Evolutionary conservation across 352 stramenopile genomes (phyloP).

Genomic region (Pythium phragmitis): DNA sequence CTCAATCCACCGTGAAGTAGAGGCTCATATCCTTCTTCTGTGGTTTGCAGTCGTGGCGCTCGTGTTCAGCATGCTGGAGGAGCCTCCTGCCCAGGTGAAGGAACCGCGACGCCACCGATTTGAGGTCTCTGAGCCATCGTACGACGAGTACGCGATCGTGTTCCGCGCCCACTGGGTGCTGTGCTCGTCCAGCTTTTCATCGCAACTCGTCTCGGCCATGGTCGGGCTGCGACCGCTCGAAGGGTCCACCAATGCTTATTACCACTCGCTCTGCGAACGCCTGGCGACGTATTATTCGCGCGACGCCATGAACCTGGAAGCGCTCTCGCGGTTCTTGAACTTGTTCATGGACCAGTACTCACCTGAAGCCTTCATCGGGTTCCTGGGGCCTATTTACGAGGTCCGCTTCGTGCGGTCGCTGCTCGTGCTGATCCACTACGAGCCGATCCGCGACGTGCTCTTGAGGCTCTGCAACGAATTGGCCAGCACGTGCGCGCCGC

Average conservation of each 20-base stretch:
- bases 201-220: constrained; percentile 62
- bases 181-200: constrained; percentile 54
- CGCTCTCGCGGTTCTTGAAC: constrained; percentile 53
- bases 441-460: constrained; percentile 60
- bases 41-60: constrained; percentile 37
- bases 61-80: constrained; percentile 49
- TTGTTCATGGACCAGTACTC: constrained; percentile 76
- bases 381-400: constrained; percentile 44
- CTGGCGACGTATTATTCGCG: constrained; percentile 48
- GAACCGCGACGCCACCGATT: not conserved
- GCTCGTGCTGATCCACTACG: constrained; percentile 61
- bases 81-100: constrained; percentile 26
- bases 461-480: constrained; percentile 59
- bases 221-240: constrained; percentile 36
- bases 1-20: not conserved
- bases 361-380: constrained; percentile 41
- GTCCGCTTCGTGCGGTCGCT: constrained; percentile 54
- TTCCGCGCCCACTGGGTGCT: constrained; percentile 69
- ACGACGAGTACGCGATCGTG: constrained; percentile 57
- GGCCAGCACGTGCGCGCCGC: constrained; percentile 4
- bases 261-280: constrained; percentile 31
- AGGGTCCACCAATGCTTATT: constrained; percentile 6
- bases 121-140: constrained; percentile 35
- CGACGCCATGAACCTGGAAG: constrained; percentile 67
- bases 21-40: not conserved